A percentile compares a stretch with the other conserved stretches of the same genome.
phyloP scores from a whole-genome alignment of 1,139 yeast genomes.

The Suhomyces taliae region DNA sequence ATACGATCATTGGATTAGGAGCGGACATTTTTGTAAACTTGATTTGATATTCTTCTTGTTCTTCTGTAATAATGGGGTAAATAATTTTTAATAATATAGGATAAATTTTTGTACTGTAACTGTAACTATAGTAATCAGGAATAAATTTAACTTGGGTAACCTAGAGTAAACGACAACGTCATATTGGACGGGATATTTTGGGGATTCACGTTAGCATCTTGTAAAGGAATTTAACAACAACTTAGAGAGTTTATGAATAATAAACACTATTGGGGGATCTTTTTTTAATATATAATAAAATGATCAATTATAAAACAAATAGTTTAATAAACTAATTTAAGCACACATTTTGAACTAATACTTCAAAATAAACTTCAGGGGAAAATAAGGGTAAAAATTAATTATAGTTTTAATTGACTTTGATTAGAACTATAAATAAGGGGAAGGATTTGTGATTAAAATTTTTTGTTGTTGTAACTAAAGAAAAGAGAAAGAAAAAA shows the following conservation, averaged over 20 bases:
- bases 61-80: conserved; percentile 3
- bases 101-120: conserved; percentile 1
- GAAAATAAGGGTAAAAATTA: conserved; percentile 9
- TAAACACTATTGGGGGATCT: conserved; percentile 9
- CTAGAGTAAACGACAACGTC: conserved; percentile 23
- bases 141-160: conserved; percentile 4
- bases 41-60: conserved; percentile 1
- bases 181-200: conserved; percentile 28
- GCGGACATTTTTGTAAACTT: conserved; percentile 23
- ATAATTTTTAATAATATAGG: neutral
- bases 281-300: conserved; percentile 10
- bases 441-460: neutral
- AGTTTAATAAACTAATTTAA: conserved; percentile 24
- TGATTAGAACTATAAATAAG: neutral
- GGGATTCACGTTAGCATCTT: conserved; percentile 15
- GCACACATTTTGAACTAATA: conserved; percentile 32
- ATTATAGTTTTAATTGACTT: conserved; percentile 1
- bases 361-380: conserved; percentile 10
- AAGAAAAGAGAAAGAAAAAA: conserved; percentile 3
- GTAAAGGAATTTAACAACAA: conserved; percentile 20
- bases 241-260: conserved; percentile 10
- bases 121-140: conserved; percentile 1
- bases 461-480: conserved; percentile 3
- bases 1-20: conserved; percentile 25
- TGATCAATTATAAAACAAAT: conserved; percentile 7